Conservation (phyloP, 2,329 filamentous ascomycete genomes). For the Cercospora beticola region DNA sequence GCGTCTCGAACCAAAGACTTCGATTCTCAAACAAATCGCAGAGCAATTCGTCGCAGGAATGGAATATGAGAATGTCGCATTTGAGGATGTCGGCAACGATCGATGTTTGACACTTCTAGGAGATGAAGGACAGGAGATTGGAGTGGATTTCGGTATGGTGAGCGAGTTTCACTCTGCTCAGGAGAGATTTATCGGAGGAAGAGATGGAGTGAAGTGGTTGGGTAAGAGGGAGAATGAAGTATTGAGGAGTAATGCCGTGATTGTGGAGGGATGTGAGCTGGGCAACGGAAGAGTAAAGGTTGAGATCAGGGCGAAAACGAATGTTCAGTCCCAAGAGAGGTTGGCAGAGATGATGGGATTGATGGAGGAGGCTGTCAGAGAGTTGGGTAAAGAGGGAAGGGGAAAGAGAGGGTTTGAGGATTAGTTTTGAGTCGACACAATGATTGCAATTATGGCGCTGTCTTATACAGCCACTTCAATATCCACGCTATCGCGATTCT, state of each 20-base stretch:
- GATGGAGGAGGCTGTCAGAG: neutral
- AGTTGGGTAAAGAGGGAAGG: neutral
- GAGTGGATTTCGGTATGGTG: conserved; percentile 9
- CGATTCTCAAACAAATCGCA: conserved; percentile 6
- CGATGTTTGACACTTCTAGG: neutral
- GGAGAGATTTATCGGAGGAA: neutral
- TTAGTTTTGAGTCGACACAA: neutral
- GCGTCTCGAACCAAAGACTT: neutral
- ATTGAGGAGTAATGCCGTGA: conserved; percentile 2
- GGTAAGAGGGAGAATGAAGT: neutral
- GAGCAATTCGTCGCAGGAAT: conserved; percentile 13
- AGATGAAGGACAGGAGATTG: neutral
- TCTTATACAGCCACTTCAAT: too few species aligned
- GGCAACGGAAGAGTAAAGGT: neutral
- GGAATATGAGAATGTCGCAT: neutral
- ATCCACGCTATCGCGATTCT: neutral
- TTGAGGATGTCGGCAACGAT: conserved; percentile 6
- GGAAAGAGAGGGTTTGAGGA: neutral
- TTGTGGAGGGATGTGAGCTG: neutral
- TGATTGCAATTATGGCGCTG: neutral
- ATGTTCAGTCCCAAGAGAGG: neutral
- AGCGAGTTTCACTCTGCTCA: neutral
- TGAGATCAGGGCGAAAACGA: conserved; percentile 5
- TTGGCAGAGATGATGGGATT: neutral
- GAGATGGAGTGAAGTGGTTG: neutral